Base-by-base conservation (phyloP, 495 filamentous ascomycete species). In the Letharia columbiana region DNA sequence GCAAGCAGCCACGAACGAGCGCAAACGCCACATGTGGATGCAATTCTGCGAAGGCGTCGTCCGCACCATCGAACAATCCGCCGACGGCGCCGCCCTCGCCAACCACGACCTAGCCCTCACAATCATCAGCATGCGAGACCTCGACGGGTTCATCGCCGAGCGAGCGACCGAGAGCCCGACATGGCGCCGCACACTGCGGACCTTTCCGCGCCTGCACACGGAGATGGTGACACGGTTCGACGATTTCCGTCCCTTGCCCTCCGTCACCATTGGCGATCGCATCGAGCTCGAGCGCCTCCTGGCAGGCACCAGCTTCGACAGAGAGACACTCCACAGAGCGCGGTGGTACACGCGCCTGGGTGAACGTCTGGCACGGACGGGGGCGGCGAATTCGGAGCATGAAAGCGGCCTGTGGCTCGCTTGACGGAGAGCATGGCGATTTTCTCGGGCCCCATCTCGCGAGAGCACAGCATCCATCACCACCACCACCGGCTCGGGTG, bases 41-140 rank as follows among this genome's bases (percentile, higher is more conserved):
- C 33, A 60, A 11, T 60, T 60, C 37, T 60, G 58, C 40, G 58
- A 60, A 60, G 58, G 58, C 40, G 58, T 60, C 37, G 58, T 60
- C 37, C 39, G 58, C 20, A 42, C 40, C 12, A 41, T 60, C 37
- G 58, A 60, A 28, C 18, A 23, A n/a, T 41, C 18, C 18, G 17
- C 6, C 9, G 37, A 60, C 23, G 11, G n/a, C 58, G 42, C 37
- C 31, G 40, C 58, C 37, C 23, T 41, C 13, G 39, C 37, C 15
- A 37, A 23, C 37, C 58, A 40, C 20, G 37, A 9, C 23, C 18
- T 60, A 42, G 58, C 58, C 13, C 58, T 39, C 11, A 20, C 23
- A n/a, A 40, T 41, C 37, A n/a, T 41, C 17, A 60, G 13, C 28
- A 60, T 60, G 37, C 1, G n/a, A n/a, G 18, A 41, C 39, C 40